phyloP scores from a whole-genome alignment of 192 early-diverging fungal genomes.

The Umbelopsis sp. region DNA sequence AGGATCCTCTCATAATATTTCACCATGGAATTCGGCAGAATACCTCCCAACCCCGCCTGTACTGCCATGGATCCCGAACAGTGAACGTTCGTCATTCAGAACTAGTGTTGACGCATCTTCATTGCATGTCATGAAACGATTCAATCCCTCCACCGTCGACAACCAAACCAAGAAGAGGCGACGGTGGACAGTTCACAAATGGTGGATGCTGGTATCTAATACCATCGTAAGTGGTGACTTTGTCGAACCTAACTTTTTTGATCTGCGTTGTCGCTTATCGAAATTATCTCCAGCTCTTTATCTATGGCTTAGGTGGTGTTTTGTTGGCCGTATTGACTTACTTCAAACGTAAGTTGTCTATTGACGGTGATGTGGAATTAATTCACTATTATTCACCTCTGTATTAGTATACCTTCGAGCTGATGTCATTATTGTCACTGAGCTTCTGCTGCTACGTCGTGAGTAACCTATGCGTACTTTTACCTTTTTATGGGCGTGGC shows the following conservation, averaged over 20 bases:
- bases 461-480: too few relatives aligned
- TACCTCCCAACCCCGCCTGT: background rate
- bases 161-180: conserved; percentile 11
- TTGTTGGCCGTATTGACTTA: conserved; percentile 14
- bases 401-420: conserved; percentile 32
- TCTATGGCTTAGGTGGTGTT: background rate
- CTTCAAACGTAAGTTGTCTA: conserved; percentile 30
- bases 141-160: background rate
- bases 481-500: too few relatives aligned
- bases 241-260: too few relatives aligned
- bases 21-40: background rate
- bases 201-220: conserved; percentile 46
- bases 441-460: conserved; percentile 29
- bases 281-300: background rate
- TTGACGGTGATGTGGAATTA: background rate
- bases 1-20: background rate
- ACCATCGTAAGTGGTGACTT: conserved; percentile 39
- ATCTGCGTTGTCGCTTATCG: background rate
- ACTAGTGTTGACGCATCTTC: conserved; percentile 15
- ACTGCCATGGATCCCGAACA: background rate
- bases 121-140: conserved; percentile 38
- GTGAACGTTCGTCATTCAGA: background rate
- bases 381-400: background rate
- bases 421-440: conserved; percentile 33
- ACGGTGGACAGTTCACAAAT: conserved; percentile 50